Conservation (phyloP, 2,329 filamentous ascomycete genomes). For the Sarocladium kiliense region DNA sequence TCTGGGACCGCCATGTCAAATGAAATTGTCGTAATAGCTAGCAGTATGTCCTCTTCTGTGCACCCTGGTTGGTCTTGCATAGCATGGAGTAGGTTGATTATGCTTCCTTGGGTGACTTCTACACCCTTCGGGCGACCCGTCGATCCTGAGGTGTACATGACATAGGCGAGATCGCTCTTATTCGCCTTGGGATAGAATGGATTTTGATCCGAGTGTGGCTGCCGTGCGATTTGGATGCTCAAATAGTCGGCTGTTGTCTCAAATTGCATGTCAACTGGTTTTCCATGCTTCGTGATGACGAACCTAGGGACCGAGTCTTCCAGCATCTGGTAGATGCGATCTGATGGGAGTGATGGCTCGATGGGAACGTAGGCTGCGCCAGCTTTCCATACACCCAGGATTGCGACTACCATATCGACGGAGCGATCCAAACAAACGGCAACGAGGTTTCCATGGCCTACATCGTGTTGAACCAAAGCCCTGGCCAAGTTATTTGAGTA, state of each 20-base stretch:
- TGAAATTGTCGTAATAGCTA: conserved; percentile 16
- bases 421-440: conserved; percentile 14
- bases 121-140: conserved; percentile 34
- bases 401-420: conserved; percentile 13
- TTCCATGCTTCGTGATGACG: conserved; percentile 9
- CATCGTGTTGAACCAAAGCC: conserved; percentile 6
- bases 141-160: conserved; percentile 26
- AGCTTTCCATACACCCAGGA: conserved; percentile 14
- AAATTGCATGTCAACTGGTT: not conserved
- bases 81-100: conserved; percentile 12
- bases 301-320: conserved; percentile 13
- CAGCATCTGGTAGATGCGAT: conserved; percentile 15
- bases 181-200: not conserved
- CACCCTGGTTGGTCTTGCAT: conserved; percentile 13
- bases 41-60: conserved; percentile 12
- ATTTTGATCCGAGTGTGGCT: not conserved
- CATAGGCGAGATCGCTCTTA: conserved; percentile 20
- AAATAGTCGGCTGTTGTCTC: not conserved
- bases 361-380: conserved; percentile 16
- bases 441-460: conserved; percentile 12
- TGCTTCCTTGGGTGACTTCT: conserved; percentile 19
- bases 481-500: conserved; percentile 11
- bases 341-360: conserved; percentile 13
- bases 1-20: conserved; percentile 16
- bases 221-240: not conserved